These are phyloP conservation scores for Podosphaera leucotricha DNA, from an alignment of 2,329 filamentous ascomycete species.

Conservation along the genomic window DNA sequence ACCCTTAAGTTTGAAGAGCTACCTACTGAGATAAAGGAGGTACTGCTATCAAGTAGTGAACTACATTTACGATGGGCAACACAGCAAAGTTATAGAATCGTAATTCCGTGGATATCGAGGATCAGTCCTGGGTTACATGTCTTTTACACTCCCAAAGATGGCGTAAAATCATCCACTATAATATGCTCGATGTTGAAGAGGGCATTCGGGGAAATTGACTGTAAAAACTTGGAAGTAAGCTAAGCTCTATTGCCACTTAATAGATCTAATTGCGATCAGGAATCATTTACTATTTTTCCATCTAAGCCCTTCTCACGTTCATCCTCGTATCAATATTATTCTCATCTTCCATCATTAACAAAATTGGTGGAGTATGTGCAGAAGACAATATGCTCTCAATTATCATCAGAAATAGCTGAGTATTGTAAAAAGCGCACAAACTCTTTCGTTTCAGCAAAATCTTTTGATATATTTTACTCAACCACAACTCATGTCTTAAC, in stretches of 20 bases:
- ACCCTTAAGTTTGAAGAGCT: slow-evolving; percentile 49
- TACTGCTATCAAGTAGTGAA: slow-evolving; percentile 42
- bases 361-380: slow-evolving; percentile 29
- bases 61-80: slow-evolving; percentile 64
- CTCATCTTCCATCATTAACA: slow-evolving; percentile 32
- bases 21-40: slow-evolving; percentile 36
- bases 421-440: slow-evolving; percentile 27
- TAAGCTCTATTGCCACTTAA: not conserved
- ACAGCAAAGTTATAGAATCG: slow-evolving; percentile 27
- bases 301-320: slow-evolving; percentile 37
- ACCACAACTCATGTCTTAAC: slow-evolving; percentile 39
- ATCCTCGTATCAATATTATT: slow-evolving; percentile 46
- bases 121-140: slow-evolving; percentile 63
- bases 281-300: slow-evolving; percentile 38
- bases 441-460: slow-evolving; percentile 28
- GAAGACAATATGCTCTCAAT: slow-evolving; percentile 24
- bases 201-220: slow-evolving; percentile 33
- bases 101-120: slow-evolving; percentile 50
- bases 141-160: slow-evolving; percentile 37
- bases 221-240: slow-evolving; percentile 24
- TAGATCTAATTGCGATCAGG: slow-evolving; percentile 14
- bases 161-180: slow-evolving; percentile 15
- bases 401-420: slow-evolving; percentile 15
- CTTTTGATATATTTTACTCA: slow-evolving; percentile 60
- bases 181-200: slow-evolving; percentile 35